Evolutionary conservation across 2,329 filamentous ascomycete genomes (phyloP).

Genomic region (Xylariaceae sp.): DNA sequence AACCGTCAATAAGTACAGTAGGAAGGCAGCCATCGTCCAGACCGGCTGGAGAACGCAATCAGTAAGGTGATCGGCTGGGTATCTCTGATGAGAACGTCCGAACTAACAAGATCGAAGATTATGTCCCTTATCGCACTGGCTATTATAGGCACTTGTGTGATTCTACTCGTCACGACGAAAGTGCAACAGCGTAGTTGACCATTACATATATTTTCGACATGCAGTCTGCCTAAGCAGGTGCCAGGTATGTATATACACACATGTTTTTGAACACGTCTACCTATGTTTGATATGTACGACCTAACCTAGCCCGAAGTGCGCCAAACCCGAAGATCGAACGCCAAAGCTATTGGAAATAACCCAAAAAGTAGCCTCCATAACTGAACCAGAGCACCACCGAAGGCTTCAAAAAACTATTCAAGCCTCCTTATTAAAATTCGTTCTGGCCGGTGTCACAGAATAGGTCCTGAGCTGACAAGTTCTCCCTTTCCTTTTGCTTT

Average conservation of each 20-base stretch:
- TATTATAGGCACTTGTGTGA: constrained; percentile 67
- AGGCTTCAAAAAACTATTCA: background rate
- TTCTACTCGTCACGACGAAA: constrained; percentile 59
- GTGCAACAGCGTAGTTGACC: constrained; percentile 29
- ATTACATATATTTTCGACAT: constrained; percentile 1
- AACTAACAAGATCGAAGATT: constrained; percentile 42
- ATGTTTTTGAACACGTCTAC: constrained; percentile 12
- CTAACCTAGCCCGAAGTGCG: constrained; percentile 5
- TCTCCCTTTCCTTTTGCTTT: constrained; percentile 32
- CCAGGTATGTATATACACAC: constrained; percentile 20
- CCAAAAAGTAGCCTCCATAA: constrained; percentile 2
- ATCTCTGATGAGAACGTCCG: background rate
- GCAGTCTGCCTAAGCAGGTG: background rate
- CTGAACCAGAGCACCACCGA: constrained; percentile 7
- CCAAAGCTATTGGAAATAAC: constrained; percentile 5
- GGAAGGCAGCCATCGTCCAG: constrained; percentile 81
- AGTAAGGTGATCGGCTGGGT: constrained; percentile 49
- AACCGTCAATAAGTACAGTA: constrained; percentile 78
- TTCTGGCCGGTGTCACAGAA: constrained; percentile 60
- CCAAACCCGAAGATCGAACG: constrained; percentile 12
- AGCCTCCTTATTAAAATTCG: background rate
- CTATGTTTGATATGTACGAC: constrained; percentile 11
- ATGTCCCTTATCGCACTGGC: constrained; percentile 63
- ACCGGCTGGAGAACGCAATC: constrained; percentile 90
- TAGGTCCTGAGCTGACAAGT: constrained; percentile 58